These are phyloP conservation scores for Ajuga reptans DNA, from an alignment of 305 asterid species.

Conservation along the genomic window DNA sequence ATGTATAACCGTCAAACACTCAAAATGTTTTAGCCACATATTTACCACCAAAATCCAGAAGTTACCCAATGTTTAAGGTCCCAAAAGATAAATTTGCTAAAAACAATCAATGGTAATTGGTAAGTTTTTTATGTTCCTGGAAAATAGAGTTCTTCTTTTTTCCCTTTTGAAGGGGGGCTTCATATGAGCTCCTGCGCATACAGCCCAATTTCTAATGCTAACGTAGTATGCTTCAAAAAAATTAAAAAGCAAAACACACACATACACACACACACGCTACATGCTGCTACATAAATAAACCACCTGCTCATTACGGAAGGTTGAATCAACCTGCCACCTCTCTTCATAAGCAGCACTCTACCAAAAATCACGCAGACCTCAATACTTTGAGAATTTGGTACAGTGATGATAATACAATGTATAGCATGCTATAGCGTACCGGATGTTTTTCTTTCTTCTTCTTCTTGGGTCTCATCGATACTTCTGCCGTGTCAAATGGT, in stretches of 20 bases:
- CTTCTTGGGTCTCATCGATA: slow-evolving; percentile 61
- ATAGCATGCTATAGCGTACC: slow-evolving; percentile 34
- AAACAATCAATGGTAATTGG: neutral
- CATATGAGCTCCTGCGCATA: slow-evolving; percentile 9
- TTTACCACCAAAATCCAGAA: neutral
- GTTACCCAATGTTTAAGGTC: slow-evolving; percentile 1
- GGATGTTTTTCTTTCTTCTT: slow-evolving; percentile 65
- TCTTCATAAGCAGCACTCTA: slow-evolving; percentile 58
- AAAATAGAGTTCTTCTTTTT: too few relatives aligned
- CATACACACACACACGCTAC: too few relatives aligned
- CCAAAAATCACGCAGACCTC: slow-evolving; percentile 9
- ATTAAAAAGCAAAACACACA: neutral
- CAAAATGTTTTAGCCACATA: neutral
- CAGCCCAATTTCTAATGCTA: neutral
- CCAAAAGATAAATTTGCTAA: neutral
- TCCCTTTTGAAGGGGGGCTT: neutral
- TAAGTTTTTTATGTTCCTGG: neutral
- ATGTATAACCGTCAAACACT: neutral
- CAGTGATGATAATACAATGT: slow-evolving; percentile 8
- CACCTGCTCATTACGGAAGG: slow-evolving; percentile 70
- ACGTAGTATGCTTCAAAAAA: neutral
- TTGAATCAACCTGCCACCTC: slow-evolving; percentile 63
- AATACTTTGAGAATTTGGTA: slow-evolving; percentile 17
- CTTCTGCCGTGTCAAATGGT: slow-evolving; percentile 50
- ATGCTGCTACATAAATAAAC: slow-evolving; percentile 2